A percentile compares a stretch with the other conserved stretches of the same genome.
phyloP scores from a whole-genome alignment of 148 eudicot species.

The Rhododendron ferrugineum region DNA sequence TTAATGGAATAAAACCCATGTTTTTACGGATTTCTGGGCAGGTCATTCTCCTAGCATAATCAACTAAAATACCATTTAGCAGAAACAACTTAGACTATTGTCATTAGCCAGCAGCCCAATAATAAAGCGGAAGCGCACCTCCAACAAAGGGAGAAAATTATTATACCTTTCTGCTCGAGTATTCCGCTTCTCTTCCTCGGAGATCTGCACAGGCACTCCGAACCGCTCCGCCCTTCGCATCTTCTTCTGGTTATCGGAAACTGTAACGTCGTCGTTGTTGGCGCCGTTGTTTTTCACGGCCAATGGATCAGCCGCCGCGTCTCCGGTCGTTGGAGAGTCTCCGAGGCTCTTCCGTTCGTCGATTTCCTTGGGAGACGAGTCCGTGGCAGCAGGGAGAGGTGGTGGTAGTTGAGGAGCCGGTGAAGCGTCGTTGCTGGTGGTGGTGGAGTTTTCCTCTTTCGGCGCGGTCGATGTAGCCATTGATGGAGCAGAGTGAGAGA shows the following conservation, averaged over 20 bases:
- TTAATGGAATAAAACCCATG: too few relatives aligned
- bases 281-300: slow-evolving; percentile 10
- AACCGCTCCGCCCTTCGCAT: slow-evolving; percentile 76
- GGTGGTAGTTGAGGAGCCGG: not conserved
- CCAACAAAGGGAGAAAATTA: not conserved
- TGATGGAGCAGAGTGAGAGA: not conserved
- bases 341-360: slow-evolving; percentile 14
- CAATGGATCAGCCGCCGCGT: not conserved
- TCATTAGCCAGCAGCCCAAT: not conserved
- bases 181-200: slow-evolving; percentile 75
- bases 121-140: too few relatives aligned
- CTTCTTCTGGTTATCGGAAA: slow-evolving; percentile 56
- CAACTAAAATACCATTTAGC: too few relatives aligned
- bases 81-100: too few relatives aligned
- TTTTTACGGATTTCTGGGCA: too few relatives aligned
- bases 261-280: slow-evolving; percentile 11
- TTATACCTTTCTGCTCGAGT: slow-evolving; percentile 78
- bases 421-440: not conserved
- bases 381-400: not conserved
- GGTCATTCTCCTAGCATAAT: too few relatives aligned
- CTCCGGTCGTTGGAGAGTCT: not conserved
- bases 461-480: slow-evolving; percentile 27
- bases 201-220: slow-evolving; percentile 64
- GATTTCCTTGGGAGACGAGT: slow-evolving; percentile 6
- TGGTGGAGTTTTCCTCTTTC: slow-evolving; percentile 22